Percentiles rank a stretch among this genome's conserved stretches.
These are phyloP conservation scores for Quercus tomentella DNA, from an alignment of 331 rosid species.

Conservation along the genomic window DNA sequence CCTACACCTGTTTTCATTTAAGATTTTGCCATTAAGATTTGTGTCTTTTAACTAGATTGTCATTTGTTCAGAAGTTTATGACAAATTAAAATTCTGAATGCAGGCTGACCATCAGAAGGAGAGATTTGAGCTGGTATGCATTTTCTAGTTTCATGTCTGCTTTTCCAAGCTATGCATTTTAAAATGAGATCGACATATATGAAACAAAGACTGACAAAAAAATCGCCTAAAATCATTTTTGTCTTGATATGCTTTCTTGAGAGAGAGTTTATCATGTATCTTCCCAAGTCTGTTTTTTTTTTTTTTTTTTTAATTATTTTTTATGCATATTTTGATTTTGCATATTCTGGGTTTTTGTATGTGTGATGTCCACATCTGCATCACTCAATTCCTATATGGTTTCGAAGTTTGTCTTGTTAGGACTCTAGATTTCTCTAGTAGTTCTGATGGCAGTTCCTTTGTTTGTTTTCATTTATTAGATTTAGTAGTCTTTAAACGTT, in stretches of 20 bases:
- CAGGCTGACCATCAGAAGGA: constrained; percentile 53
- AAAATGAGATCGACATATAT: not conserved
- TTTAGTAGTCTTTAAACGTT: not conserved
- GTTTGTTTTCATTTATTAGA: constrained; percentile 23
- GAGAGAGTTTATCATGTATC: not conserved
- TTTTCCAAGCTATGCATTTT: not conserved
- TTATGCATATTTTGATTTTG: too few relatives aligned
- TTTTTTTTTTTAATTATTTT: too few relatives aligned
- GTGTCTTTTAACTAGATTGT: constrained; percentile 6
- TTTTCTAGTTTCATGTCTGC: constrained; percentile 1
- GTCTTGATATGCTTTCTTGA: not conserved
- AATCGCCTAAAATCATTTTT: not conserved
- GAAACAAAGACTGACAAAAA: not conserved
- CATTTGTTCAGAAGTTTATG: constrained; percentile 13
- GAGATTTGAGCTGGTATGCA: constrained; percentile 51
- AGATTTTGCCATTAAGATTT: not conserved
- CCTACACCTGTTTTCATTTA: not conserved
- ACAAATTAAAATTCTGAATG: constrained; percentile 15
- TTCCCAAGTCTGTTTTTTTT: too few relatives aligned
- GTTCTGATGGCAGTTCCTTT: too few relatives aligned
- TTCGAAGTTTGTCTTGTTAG: not conserved
- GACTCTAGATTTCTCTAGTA: too few relatives aligned
- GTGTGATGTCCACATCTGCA: not conserved
- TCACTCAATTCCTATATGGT: not conserved
- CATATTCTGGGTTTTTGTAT: not conserved